A percentile compares a stretch with the other conserved stretches of the same genome.
phyloP scores from a whole-genome alignment of 2,329 filamentous ascomycete species.

The Monilinia laxa region DNA sequence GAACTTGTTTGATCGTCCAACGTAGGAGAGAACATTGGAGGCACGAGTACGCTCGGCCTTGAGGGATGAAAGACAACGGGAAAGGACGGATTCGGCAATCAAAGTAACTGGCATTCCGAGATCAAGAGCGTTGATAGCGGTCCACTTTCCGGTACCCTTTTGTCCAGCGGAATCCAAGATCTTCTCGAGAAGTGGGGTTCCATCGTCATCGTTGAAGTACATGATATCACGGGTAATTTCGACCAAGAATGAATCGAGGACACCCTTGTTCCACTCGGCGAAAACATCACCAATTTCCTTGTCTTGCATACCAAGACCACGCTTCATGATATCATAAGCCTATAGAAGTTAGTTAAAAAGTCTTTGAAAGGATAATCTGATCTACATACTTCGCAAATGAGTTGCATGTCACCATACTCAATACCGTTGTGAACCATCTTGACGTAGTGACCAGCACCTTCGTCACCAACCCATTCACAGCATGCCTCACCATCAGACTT shows the following conservation, averaged over 20 bases:
- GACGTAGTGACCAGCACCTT: conserved; percentile 99
- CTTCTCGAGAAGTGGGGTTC: conserved; percentile 91
- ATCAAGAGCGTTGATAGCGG: conserved; percentile 97
- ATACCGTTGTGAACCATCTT: conserved; percentile 99
- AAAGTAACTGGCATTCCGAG: conserved; percentile 98
- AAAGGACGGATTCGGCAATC: conserved; percentile 95
- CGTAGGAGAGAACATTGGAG: conserved; percentile 69
- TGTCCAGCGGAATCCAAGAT: conserved; percentile 97
- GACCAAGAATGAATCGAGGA: conserved; percentile 97
- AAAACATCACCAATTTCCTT: conserved; percentile 97
- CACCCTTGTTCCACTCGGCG: conserved; percentile 96
- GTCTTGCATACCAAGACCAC: conserved; percentile 80
- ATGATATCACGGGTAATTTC: conserved; percentile 99
- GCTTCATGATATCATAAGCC: conserved; percentile 99
- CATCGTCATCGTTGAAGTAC: conserved; percentile 96
- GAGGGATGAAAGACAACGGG: conserved; percentile 88
- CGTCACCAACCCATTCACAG: conserved; percentile 99
- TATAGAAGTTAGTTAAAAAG: conserved; percentile 43
- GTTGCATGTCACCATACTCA: conserved; percentile 99
- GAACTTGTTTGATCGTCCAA: conserved; percentile 76
- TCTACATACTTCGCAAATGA: conserved; percentile 86
- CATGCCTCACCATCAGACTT: conserved; percentile 97
- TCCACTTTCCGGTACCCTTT: conserved; percentile 99
- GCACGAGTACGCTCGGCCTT: conserved; percentile 90
- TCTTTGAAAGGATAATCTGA: background rate